These are phyloP conservation scores for Hyaloscypha bicolor DNA, from an alignment of 495 filamentous ascomycete species.

Conservation along the genomic window DNA sequence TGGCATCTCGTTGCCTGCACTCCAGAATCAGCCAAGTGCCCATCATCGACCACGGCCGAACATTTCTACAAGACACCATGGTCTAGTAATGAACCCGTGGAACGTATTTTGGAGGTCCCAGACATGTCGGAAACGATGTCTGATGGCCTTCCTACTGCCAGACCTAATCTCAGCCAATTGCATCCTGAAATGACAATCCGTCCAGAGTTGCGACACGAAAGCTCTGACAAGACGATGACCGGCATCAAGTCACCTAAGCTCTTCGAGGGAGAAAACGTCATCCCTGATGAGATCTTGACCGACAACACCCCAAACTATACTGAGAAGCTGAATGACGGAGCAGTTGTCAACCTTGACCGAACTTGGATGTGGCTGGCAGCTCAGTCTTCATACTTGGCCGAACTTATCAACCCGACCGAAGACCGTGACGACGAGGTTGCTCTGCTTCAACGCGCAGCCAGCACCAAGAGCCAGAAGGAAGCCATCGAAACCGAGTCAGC, in stretches of 20 bases:
- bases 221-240: constrained; percentile 40
- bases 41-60: constrained; percentile 78
- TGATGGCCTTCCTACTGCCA: constrained; percentile 70
- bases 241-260: constrained; percentile 34
- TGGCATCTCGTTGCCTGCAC: constrained; percentile 61
- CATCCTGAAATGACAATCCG: constrained; percentile 13
- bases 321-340: constrained; percentile 62
- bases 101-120: constrained; percentile 66
- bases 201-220: constrained; percentile 25
- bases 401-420: constrained; percentile 65
- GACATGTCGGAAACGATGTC: constrained; percentile 47
- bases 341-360: constrained; percentile 70
- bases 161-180: constrained; percentile 36
- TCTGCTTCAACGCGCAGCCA: constrained; percentile 29
- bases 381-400: constrained; percentile 75
- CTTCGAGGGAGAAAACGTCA: constrained; percentile 41
- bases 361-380: constrained; percentile 81
- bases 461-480: constrained; percentile 24
- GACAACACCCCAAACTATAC: constrained; percentile 74
- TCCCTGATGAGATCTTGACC: constrained; percentile 55
- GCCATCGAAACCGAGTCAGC: constrained; percentile 7
- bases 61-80: constrained; percentile 85
- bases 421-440: constrained; percentile 43
- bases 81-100: constrained; percentile 56
- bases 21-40: constrained; percentile 48